phyloP scores from a whole-genome alignment of 352 stramenopile genomes.

The Phytophthora colocasiae region DNA sequence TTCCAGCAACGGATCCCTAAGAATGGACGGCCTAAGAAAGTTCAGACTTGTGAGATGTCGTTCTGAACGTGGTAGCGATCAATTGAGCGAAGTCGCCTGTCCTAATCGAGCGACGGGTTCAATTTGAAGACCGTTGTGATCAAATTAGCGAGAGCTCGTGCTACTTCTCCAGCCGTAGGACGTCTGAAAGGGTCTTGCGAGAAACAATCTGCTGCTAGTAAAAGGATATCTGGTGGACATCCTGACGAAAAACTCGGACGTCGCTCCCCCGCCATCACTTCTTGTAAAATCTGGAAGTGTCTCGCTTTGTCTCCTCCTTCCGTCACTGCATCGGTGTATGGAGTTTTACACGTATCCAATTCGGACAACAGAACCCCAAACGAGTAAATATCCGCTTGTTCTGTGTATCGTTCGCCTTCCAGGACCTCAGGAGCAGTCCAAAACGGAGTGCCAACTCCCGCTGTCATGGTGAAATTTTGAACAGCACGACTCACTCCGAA shows the following conservation, averaged over 20 bases:
- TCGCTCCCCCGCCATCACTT: neutral
- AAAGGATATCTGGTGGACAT: neutral
- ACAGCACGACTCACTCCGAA: slow-evolving; percentile 51
- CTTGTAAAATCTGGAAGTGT: neutral
- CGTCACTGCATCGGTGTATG: neutral
- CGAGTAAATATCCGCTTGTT: neutral
- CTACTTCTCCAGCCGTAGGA: neutral
- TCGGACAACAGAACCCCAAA: neutral
- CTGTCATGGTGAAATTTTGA: slow-evolving; percentile 32
- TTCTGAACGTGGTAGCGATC: too few relatives aligned
- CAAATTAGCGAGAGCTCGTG: neutral
- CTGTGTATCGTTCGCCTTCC: neutral
- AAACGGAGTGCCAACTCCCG: slow-evolving; percentile 52
- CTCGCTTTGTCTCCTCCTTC: neutral
- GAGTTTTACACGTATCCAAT: neutral
- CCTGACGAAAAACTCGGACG: neutral
- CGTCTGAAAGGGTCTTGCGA: neutral
- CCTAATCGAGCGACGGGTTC: too few relatives aligned
- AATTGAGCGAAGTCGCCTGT: too few relatives aligned
- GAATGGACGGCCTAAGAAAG: too few relatives aligned
- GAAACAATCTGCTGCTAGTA: neutral
- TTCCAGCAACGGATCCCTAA: too few relatives aligned
- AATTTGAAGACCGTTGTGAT: too few relatives aligned
- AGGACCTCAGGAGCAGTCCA: slow-evolving; percentile 54
- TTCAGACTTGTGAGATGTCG: too few relatives aligned